These are phyloP conservation scores for Coprinopsis cinerea DNA, from an alignment of 768 basidiomycete genomes.

Conservation along the genomic window DNA sequence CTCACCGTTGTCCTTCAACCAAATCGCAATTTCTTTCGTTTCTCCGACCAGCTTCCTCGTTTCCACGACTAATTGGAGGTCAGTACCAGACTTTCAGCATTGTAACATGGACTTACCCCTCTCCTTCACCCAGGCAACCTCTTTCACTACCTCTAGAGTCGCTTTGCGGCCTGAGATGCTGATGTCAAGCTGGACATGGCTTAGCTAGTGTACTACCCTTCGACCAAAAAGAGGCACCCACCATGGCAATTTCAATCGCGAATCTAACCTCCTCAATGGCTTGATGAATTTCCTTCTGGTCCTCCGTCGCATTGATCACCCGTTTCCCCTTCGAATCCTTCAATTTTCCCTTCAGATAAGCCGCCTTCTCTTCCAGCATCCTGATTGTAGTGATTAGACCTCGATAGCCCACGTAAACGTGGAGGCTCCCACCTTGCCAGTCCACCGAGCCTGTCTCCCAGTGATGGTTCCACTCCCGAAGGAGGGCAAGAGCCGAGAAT, in stretches of 20 bases:
- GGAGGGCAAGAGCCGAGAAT: neutral
- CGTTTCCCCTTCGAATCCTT: neutral
- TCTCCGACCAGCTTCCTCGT: neutral
- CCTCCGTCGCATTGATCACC: slow-evolving; percentile 24
- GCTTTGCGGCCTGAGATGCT: neutral
- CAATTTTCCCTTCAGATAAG: neutral
- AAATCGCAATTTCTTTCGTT: too few species aligned
- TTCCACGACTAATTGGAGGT: neutral
- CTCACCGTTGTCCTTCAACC: neutral
- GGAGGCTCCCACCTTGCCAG: neutral
- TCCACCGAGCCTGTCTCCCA: neutral
- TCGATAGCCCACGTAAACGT: neutral
- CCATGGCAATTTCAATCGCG: neutral
- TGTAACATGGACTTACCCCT: neutral
- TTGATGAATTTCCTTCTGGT: neutral
- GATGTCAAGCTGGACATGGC: neutral
- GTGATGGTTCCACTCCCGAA: neutral
- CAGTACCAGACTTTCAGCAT: neutral
- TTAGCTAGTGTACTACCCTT: neutral
- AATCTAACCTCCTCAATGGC: neutral
- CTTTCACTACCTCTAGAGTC: neutral
- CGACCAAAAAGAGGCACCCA: neutral
- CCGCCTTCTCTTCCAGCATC: neutral
- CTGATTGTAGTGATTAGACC: neutral
- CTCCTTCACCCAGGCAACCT: neutral